phyloP scores from a whole-genome alignment of 2,329 filamentous ascomycete species.

The Colletotrichum higginsianum region DNA sequence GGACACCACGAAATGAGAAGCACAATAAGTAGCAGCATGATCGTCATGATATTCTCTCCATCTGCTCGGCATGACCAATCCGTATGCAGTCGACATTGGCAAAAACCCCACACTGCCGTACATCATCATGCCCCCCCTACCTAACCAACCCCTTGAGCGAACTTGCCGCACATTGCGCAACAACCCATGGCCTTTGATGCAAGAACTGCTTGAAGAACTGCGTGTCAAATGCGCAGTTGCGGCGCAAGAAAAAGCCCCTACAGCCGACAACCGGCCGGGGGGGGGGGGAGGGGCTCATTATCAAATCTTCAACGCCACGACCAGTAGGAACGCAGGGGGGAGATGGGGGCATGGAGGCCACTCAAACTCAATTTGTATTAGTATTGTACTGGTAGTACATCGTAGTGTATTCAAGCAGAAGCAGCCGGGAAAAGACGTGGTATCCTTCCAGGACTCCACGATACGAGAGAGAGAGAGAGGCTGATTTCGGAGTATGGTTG shows the following conservation, averaged over 20 bases:
- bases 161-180: slow-evolving; percentile 17
- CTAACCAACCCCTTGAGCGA: slow-evolving; percentile 7
- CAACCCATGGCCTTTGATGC: slow-evolving; percentile 7
- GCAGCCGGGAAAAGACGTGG: too few species aligned
- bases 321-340: slow-evolving; percentile 1
- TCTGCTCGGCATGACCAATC: background rate
- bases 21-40: background rate
- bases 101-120: slow-evolving; percentile 17
- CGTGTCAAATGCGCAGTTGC: slow-evolving; percentile 28
- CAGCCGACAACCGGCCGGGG: slow-evolving; percentile 2
- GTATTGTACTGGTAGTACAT: too few species aligned
- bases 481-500: too few species aligned
- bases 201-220: too few species aligned
- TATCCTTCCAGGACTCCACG: background rate
- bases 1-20: background rate
- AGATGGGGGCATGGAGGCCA: slow-evolving; percentile 6
- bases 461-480: background rate
- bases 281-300: background rate
- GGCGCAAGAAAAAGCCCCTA: slow-evolving; percentile 8
- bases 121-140: background rate
- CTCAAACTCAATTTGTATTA: slow-evolving; percentile 11
- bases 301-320: slow-evolving; percentile 7
- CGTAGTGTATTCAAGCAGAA: too few species aligned
- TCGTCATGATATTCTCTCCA: slow-evolving; percentile 11
- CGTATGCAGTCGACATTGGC: slow-evolving; percentile 15